Base-by-base conservation (phyloP, 2,329 filamentous ascomycete species). In the Sordariomycetes sp. region DNA sequence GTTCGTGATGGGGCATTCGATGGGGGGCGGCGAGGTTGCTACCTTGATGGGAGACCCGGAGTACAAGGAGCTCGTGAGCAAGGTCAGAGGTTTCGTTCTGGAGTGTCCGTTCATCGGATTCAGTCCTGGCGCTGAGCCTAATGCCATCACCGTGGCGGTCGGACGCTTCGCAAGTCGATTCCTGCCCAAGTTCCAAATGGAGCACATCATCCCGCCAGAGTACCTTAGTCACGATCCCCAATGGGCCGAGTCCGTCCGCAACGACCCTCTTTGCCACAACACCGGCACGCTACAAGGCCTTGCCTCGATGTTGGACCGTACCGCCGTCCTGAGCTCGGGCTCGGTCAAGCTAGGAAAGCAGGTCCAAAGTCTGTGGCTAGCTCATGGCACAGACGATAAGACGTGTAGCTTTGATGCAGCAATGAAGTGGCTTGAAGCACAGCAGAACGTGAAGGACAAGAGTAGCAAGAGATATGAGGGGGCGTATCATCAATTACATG, bases 1-100 rank as follows among this genome's bases (percentile, higher is more conserved):
- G 12, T 95, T 94, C 59, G 69, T 95, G 15, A 77, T 92, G 65
- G 88, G 88, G 34, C 86, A 94, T 58, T 87, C 81, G 16, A 94
- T 94, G 86, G 88, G 88, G 43, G 88, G 88, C 39, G 85, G 78
- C 17, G 72, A 93, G 57, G 72, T 79, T 6, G 62, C 94, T 8
- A 77, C 74, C 28, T 54, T 81, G 16, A 69, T 70, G 17, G 68
- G 62, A 36, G 63, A 69, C 35, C 54, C 65, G 1, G 39, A 55
- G 36, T 70, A 76, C 51, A 58, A 60, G 28, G 68, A 74, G 12
- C 53, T 85, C 10, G 67, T 75, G 27, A 54, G 61, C 23, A 63
- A 70, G 38, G 70, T 94, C 31, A 68, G 78, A 30, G 87, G 87
- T 16, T 86, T 82, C 65, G 51, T 94, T 23, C 66, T 83, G 11